A percentile compares a stretch with the other conserved stretches of the same genome.
phyloP scores from a whole-genome alignment of 2,329 filamentous ascomycete species.

The Seiridium cupressi region DNA sequence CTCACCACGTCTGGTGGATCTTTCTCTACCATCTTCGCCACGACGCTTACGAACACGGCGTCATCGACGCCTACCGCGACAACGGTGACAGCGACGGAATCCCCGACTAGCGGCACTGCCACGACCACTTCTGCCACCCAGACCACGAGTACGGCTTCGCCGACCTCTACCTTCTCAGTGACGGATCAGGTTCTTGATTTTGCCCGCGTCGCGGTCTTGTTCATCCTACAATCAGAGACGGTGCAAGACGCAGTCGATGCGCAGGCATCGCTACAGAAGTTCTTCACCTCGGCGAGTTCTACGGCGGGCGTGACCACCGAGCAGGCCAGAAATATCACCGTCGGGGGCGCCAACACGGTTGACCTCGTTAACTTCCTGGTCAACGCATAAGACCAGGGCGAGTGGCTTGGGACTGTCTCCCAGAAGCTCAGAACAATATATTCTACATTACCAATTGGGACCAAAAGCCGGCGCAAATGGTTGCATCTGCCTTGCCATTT shows the following conservation, averaged over 20 bases:
- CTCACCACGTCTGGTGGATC: conserved; percentile 14
- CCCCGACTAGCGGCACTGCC: conserved; percentile 19
- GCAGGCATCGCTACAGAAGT: conserved; percentile 52
- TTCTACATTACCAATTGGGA: not conserved
- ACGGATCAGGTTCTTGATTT: conserved; percentile 62
- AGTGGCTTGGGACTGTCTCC: not conserved
- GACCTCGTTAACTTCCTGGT: conserved; percentile 49
- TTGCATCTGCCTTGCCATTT: not conserved
- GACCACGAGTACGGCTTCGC: conserved; percentile 16
- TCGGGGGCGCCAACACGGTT: conserved; percentile 44
- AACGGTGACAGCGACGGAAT: conserved; percentile 18
- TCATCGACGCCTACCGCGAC: conserved; percentile 16
- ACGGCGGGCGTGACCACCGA: conserved; percentile 25
- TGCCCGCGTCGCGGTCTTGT: conserved; percentile 60
- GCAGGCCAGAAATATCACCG: conserved; percentile 38
- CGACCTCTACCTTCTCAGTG: conserved; percentile 41
- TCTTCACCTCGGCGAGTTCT: conserved; percentile 44
- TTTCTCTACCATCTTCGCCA: conserved; percentile 13
- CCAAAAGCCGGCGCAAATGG: not conserved
- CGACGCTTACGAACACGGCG: not conserved
- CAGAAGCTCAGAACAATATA: not conserved
- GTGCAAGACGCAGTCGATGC: conserved; percentile 50
- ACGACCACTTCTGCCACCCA: conserved; percentile 15
- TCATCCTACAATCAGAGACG: conserved; percentile 55
- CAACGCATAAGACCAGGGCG: conserved; percentile 20